Percentiles rank a stretch among this genome's conserved stretches.
Conservation (phyloP, 805 yeast genomes). For the Saccharomycopsis microspora region DNA sequence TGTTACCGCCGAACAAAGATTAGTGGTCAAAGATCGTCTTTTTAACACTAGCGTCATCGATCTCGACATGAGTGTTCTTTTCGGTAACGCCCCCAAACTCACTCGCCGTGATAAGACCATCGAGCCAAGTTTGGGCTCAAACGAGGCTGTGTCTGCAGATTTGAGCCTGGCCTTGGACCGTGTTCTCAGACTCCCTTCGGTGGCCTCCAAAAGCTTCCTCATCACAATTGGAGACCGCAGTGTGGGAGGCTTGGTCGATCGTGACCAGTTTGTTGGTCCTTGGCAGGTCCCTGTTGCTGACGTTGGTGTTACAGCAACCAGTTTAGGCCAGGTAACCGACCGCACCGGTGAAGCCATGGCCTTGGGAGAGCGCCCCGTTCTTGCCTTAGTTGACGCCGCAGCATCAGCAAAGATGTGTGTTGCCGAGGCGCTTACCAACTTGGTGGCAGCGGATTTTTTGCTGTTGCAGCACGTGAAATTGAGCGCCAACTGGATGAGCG, state of each 20-base stretch:
- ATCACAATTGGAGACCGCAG: constrained; percentile 98
- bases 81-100: constrained; percentile 97
- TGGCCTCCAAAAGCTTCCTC: constrained; percentile 88
- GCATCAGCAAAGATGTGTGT: constrained; percentile 94
- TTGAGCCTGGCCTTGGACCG: constrained; percentile 48
- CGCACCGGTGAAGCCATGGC: constrained; percentile 95
- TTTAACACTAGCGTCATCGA: constrained; percentile 84
- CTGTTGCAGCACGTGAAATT: constrained; percentile 65
- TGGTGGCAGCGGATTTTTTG: constrained; percentile 82
- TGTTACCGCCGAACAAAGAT: constrained; percentile 79
- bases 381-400: constrained; percentile 78
- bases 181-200: constrained; percentile 83
- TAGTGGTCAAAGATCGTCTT: constrained; percentile 69
- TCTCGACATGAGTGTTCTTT: constrained; percentile 86
- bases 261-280: constrained; percentile 98
- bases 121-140: background rate
- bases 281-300: constrained; percentile 99
- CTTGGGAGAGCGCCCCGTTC: constrained; percentile 90
- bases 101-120: constrained; percentile 54
- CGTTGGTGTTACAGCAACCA: constrained; percentile 90
- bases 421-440: constrained; percentile 84
- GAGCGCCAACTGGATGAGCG: constrained; percentile 99
- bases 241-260: constrained; percentile 92
- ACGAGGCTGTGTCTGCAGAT: constrained; percentile 23
- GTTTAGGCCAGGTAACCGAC: constrained; percentile 63